Evolutionary conservation across 1,139 yeast genomes (phyloP), one percentile per base, ranked within the genome.

Genomic region (Wickerhamomyces sp.): DNA sequence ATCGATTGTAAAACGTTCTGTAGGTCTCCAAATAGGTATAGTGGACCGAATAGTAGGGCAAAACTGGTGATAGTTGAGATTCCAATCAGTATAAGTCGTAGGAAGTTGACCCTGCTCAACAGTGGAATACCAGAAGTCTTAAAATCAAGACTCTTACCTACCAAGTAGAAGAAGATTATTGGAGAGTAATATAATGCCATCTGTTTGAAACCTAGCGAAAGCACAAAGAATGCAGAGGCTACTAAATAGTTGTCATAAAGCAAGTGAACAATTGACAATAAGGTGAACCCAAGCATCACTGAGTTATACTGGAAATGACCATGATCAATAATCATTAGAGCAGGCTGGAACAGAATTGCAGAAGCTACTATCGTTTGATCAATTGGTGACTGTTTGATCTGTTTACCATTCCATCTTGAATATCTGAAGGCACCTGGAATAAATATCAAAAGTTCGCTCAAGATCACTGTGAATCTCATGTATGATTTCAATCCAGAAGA

Each of bases 271-370:
- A 88, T 63, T 1, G 94, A 70, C 43, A 78, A 65, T 23, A 91
- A 64, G 12, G 89, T 70, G 23, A 87, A 65, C 1, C 98, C 98
- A 32, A 93, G 72, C 97, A 93, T 91, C 14, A 91, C 94, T 0
- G 89, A 75, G 53, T 93, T 91, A 62, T 78, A 89, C 62, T 93
- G 98, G 61, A 91, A 93, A 61, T 93, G 98, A 10, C 98, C 98
- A 59, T 93, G 96, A 56, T 93, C 99, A 38, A 93, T 79, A 39
- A 93, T 68, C 30, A 85, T 72, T 44, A 91, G 66, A 5, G 85
- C 72, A 0, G 98, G 96, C 55, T 83, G 94, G 55, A 79, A 78
- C 31, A 89, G 58, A 16, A 88, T 77, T 8, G 86, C 77, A 7
- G 87, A 79, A 0, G 88, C 76, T 14, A 83, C 77, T 26, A 82